Conservation (phyloP, 2,329 filamentous ascomycete genomes). For the Ceratocystis huliohia region DNA sequence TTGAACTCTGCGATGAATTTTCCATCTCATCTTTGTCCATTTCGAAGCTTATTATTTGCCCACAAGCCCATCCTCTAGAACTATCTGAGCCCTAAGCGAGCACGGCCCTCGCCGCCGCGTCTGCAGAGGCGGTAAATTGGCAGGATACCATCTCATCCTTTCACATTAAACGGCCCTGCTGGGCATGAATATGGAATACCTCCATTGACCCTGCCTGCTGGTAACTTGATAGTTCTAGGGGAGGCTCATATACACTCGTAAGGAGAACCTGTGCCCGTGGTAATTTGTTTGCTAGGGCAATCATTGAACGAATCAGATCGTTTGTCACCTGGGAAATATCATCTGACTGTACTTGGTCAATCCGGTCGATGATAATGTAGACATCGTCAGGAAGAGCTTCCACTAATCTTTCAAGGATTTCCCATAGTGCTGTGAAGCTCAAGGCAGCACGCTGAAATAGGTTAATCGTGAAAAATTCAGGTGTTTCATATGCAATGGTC, state of each 20-base stretch:
- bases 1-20: too few species aligned
- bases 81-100: too few species aligned
- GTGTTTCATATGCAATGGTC: constrained; percentile 15
- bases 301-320: constrained; percentile 15
- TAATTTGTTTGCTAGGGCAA: constrained; percentile 5
- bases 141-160: not conserved
- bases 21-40: too few species aligned
- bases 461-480: constrained; percentile 15
- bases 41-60: too few species aligned
- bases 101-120: too few species aligned
- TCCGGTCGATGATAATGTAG: constrained; percentile 20
- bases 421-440: constrained; percentile 13
- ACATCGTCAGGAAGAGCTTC: constrained; percentile 14
- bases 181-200: constrained; percentile 11
- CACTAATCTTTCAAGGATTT: constrained; percentile 17
- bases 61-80: too few species aligned
- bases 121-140: too few species aligned
- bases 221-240: constrained; percentile 8
- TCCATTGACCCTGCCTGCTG: constrained; percentile 7
- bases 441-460: constrained; percentile 11
- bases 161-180: constrained; percentile 7
- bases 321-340: constrained; percentile 11
- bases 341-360: constrained; percentile 17
- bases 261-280: constrained; percentile 12
- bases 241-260: constrained; percentile 21